phyloP scores from a whole-genome alignment of 768 basidiomycete genomes.

The Suillus tomentosus region DNA sequence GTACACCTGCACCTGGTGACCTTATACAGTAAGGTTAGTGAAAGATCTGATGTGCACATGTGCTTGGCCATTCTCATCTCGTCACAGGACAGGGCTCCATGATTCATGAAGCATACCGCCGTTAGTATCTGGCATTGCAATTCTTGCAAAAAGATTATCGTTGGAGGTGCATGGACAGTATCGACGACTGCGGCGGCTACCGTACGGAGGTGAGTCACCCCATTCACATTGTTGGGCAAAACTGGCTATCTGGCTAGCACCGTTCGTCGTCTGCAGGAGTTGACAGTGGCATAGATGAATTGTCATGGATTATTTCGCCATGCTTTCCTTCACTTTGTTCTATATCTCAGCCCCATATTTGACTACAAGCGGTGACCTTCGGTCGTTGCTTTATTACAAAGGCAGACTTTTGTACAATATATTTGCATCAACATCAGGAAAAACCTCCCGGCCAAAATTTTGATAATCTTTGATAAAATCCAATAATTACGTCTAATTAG shows the following conservation, averaged over 20 bases:
- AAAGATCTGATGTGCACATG: neutral
- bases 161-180: slow-evolving; percentile 98
- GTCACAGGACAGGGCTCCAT: slow-evolving; percentile 75
- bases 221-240: neutral
- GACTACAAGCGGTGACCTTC: no score
- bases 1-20: slow-evolving; percentile 81
- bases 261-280: slow-evolving; percentile 92
- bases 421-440: no score
- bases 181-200: slow-evolving; percentile 97
- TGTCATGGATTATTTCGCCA: slow-evolving; percentile 17
- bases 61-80: slow-evolving; percentile 5
- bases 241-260: slow-evolving; percentile 54
- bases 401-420: no score
- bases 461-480: no score
- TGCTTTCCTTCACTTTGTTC: slow-evolving; percentile 23
- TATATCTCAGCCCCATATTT: slow-evolving; percentile 13
- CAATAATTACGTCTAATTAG: no score
- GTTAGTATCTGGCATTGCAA: slow-evolving; percentile 99
- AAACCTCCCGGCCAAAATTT: no score
- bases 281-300: slow-evolving; percentile 79
- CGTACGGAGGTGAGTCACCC: slow-evolving; percentile 79
- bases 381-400: no score
- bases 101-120: slow-evolving; percentile 69
- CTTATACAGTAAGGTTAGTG: slow-evolving; percentile 93
- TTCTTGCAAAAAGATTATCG: slow-evolving; percentile 92